Base-by-base conservation (phyloP, 495 filamentous ascomycete genomes). In the Penicillium bovifimosum region DNA sequence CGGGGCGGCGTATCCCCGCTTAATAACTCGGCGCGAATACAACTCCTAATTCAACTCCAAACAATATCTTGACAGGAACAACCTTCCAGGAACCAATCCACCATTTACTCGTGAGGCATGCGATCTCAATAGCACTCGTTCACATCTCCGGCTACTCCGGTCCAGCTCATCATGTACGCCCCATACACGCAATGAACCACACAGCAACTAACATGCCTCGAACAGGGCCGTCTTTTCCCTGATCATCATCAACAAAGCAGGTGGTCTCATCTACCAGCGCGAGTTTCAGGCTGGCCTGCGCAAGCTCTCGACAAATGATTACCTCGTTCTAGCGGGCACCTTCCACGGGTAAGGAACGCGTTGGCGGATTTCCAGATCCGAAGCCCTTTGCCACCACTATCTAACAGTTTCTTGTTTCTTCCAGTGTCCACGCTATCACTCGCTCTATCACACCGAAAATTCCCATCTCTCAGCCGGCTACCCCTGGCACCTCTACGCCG, bases 211-310 rank as follows among this genome's bases (percentile, higher is more conserved):
- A 66, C 51, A 59, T 55, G 40, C 41, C 14, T 44, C 14, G 14
- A 26, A 36, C 14, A 96, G 91, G 93, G 86, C 89, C 49, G 86
- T 98, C 63, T 90, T 92, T 72, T 85, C 89, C 45, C 83, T 98
- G 51, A 87, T 97, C 56, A 88, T 98, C 59, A 96, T 98, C 75
- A 96, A 96, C 76, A 97, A 97, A 77, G 91, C 93, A 43, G 93
- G 93, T 36, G 93, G 93, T 53, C 78, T 98, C 52, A 87, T 97
- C 68, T 98, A 95, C 75, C 90, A 96, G 71, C 87, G 89, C 45
- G 87, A 90, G 59, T 97, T 97, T 74, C 83, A 90, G 61, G 78
- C 83, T 24, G 83, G 84, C 33, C 76, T 97, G 55, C 86, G 84
- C 69, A 91, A 92, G 64, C 81, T 97, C 59, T 87, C 80, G 43